These are phyloP conservation scores for Grigorovia transvaalensis DNA, from an alignment of 805 yeast genomes.

Conservation along the genomic window DNA sequence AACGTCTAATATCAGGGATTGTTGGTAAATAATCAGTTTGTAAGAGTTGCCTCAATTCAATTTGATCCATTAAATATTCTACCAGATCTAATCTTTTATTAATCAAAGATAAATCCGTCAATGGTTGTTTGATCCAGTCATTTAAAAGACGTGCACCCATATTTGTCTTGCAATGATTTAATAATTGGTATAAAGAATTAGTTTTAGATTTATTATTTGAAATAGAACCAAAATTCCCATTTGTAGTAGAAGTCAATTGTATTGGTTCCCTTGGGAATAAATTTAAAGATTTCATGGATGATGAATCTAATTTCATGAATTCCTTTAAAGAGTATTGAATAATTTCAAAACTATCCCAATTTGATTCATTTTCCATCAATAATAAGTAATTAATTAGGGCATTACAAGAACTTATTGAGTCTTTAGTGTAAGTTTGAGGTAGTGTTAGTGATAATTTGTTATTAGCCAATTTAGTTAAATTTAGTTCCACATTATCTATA, in stretches of 20 bases:
- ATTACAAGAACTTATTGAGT: conserved; percentile 25
- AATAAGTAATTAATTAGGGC: conserved; percentile 64
- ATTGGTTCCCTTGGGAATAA: conserved; percentile 50
- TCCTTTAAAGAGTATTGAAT: conserved; percentile 62
- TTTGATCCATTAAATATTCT: conserved; percentile 59
- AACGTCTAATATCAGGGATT: conserved; percentile 75
- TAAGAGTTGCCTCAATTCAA: conserved; percentile 52
- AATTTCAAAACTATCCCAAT: conserved; percentile 45
- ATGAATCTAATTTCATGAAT: conserved; percentile 81
- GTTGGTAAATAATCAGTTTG: conserved; percentile 56
- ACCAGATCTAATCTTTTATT: conserved; percentile 63
- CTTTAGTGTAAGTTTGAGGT: conserved; percentile 20
- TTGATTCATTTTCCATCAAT: conserved; percentile 45
- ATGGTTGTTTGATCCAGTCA: conserved; percentile 95
- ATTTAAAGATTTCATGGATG: conserved; percentile 82
- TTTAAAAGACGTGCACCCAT: conserved; percentile 84
- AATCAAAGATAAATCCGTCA: conserved; percentile 54
- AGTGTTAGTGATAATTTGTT: conserved; percentile 32
- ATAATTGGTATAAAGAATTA: conserved; percentile 64
- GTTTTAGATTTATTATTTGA: conserved; percentile 28
- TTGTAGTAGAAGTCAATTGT: conserved; percentile 10
- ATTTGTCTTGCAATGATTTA: conserved; percentile 78
- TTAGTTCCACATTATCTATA: conserved; percentile 55
- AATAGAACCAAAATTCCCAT: conserved; percentile 3
- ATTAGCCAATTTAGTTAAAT: conserved; percentile 59